Evolutionary conservation across 257 asterid genomes (phyloP).

Genomic region (Misopates orontium): DNA sequence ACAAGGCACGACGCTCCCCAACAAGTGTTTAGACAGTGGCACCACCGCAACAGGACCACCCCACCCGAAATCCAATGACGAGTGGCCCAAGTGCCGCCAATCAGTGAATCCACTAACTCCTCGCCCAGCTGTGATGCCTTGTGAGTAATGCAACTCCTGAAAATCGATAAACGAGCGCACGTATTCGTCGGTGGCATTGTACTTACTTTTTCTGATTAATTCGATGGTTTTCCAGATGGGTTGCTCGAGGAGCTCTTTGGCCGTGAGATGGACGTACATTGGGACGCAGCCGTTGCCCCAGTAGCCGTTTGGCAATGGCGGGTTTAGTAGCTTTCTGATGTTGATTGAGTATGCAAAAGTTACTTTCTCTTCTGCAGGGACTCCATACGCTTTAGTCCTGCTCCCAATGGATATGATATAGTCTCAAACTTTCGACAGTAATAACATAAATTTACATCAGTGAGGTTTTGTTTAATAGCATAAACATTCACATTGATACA

Average conservation of each 20-base stretch:
- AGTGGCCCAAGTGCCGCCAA: constrained; percentile 95
- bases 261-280: constrained; percentile 62
- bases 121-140: constrained; percentile 63
- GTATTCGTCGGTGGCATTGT: constrained; percentile 48
- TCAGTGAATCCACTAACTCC: constrained; percentile 82
- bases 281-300: constrained; percentile 96
- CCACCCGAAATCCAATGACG: constrained; percentile 86
- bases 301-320: constrained; percentile 68
- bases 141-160: constrained; percentile 60
- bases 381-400: constrained; percentile 52
- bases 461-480: too few species aligned
- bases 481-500: too few species aligned
- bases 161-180: constrained; percentile 65
- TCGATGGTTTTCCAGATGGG: constrained; percentile 61
- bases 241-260: constrained; percentile 50
- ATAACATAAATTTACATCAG: too few species aligned
- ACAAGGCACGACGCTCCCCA: constrained; percentile 76
- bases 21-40: constrained; percentile 59
- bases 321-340: constrained; percentile 53
- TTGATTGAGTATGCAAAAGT: constrained; percentile 70
- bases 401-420: not conserved
- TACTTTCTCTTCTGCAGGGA: constrained; percentile 48
- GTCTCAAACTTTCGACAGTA: too few species aligned
- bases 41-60: constrained; percentile 74
- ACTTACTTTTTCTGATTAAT: constrained; percentile 70